Conservation (phyloP, 2,329 filamentous ascomycete genomes). For the Diplodia scrobiculata region DNA sequence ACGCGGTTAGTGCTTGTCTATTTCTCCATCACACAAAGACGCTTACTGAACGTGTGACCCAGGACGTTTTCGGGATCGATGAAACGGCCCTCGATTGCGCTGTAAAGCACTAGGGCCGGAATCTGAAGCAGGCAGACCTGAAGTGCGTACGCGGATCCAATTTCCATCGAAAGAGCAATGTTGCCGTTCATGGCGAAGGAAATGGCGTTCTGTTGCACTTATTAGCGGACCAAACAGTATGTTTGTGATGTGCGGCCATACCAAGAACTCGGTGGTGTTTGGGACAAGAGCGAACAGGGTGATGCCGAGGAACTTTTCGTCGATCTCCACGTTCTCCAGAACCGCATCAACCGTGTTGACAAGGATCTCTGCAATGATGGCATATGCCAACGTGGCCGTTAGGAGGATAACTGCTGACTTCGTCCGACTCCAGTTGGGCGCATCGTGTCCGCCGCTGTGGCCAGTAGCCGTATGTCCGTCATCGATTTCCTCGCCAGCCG, state of each 20-base stretch:
- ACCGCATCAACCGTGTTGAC: slow-evolving; percentile 98
- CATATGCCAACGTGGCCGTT: slow-evolving; percentile 86
- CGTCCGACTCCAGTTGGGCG: slow-evolving; percentile 93
- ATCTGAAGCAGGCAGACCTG: slow-evolving; percentile 96
- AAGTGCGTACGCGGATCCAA: slow-evolving; percentile 92
- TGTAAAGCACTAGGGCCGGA: slow-evolving; percentile 88
- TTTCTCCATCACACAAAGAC: neutral
- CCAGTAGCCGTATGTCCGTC: slow-evolving; percentile 47
- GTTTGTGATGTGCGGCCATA: slow-evolving; percentile 50
- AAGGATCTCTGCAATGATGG: slow-evolving; percentile 94
- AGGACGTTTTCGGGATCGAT: slow-evolving; percentile 58
- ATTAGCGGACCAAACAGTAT: neutral
- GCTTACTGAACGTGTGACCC: slow-evolving; percentile 67
- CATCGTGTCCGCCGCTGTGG: slow-evolving; percentile 78
- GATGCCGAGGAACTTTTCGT: slow-evolving; percentile 96
- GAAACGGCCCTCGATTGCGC: slow-evolving; percentile 67
- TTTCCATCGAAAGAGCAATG: slow-evolving; percentile 98
- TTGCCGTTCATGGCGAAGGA: slow-evolving; percentile 99
- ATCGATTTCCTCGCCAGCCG: slow-evolving; percentile 49
- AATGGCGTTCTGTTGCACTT: slow-evolving; percentile 76
- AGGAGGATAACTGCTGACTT: slow-evolving; percentile 91
- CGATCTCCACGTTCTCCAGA: slow-evolving; percentile 82
- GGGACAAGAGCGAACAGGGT: slow-evolving; percentile 95
- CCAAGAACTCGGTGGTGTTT: slow-evolving; percentile 96
- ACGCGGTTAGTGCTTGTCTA: neutral